Base-by-base conservation (phyloP, 352 stramenopile species). In the Globisporangium cylindrosporum region DNA sequence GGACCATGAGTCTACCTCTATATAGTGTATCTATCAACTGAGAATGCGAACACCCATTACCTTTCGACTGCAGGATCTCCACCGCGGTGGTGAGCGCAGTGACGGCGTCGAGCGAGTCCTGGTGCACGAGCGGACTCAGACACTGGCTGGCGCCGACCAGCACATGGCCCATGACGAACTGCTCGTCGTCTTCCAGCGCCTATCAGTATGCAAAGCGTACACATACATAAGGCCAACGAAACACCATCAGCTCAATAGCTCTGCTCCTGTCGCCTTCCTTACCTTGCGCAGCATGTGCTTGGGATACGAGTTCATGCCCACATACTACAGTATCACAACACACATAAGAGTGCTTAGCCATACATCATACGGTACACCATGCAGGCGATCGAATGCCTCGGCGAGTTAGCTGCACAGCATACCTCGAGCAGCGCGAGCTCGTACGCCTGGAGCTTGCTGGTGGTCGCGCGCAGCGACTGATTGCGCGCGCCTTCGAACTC, bases 121-220 rank as follows among this genome's bases (percentile, higher is more conserved):
- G 76, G 55, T 91, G 86, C 68, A 88, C 69, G 62, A 86, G 75
- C 2, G 88, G 86, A 22, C 74, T 64, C 25, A 95, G 74, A 54
- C 76, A 90, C 63, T 94, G 79, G 46, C 86, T 95, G 12, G 84
- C 74, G 24, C 79, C 86, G 4, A 95, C 85, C 15, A 95, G 86
- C 59, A 94, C 83, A 55, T 93, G 86, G 53, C 86, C 88, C 86
- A 95, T 95, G 32, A 95, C 70, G 62, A 93, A 94, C 20, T 75
- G 49, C n/a, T 56, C 68, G 51, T 92, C 79, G 27, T 89, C 76
- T 8, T 74, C 73, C 43, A 95, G 61, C 32, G 91, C 77, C 71
- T 78, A 29, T 29, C 18, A 8, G 22, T 2, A 18, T 4, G 6
- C 6, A 20, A 36, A 49, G 3, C 20, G 15, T 22, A 41, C 27